Base-by-base conservation (phyloP, 768 basidiomycete species). In the Pleurotus cornucopiae region DNA sequence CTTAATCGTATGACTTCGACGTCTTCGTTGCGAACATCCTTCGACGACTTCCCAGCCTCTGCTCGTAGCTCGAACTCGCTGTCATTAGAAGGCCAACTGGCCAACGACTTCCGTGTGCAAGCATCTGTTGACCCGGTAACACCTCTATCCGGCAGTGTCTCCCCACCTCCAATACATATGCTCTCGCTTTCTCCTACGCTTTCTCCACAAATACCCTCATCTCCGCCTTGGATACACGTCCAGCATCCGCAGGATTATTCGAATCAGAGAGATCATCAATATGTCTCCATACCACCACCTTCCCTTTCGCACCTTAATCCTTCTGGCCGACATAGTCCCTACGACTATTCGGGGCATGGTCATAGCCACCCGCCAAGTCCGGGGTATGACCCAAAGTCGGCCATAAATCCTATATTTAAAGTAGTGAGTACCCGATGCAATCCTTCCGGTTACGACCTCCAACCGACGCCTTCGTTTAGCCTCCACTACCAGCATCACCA, bases 381-480 rank as follows among this genome's bases (percentile, higher is more conserved):
- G 37, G 77, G 78, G 46, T 71, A 78, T 53, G 81, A 80, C 13
- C 77, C 88, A 38, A 86, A 85, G 66, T 81, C 85, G 46, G 80
- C 77, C 34, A 89, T 91, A 65, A 91, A 93, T 69, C 89, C 91
- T 25, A 91, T 92, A 67, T 93, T 93, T 78, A 87, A 89, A 82
- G 90, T 93, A 76, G 91, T 92, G 73, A 77, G 91, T 83, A 71
- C 59, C 65, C 21, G n/a, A 14, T 70, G 65, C 37, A 13, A 67
- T 59, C 13, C 21, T 40, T 13, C 20, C 39, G 20, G 51, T n/a
- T 23, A 6, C 14, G 18, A 25, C 26, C 18, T 14, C 38, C 37
- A 41, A 41, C 20, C 60, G 61, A 65, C 65, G 62, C 64, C 56
- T 59, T 63, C 57, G 58, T 63, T 59, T 68, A 87, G 84, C 79